These are phyloP conservation scores for Alternaria brassicae DNA, from an alignment of 2,329 filamentous ascomycete genomes.

Conservation along the genomic window DNA sequence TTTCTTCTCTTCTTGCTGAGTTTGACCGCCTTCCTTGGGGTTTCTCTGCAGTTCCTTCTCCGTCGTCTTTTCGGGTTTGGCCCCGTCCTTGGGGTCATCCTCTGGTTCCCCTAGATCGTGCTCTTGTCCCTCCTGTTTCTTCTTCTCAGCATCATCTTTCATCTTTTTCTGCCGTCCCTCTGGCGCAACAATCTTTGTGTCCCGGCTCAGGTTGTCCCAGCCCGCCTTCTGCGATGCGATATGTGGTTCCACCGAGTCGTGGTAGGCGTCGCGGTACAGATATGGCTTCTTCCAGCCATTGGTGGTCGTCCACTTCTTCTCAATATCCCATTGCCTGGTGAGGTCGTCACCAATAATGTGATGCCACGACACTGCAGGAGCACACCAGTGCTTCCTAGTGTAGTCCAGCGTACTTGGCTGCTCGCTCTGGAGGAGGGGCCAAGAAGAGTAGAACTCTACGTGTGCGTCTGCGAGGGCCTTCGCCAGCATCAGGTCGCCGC, in stretches of 20 bases:
- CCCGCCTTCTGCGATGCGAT: constrained; percentile 34
- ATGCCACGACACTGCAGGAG: constrained; percentile 51
- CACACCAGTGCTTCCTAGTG: constrained; percentile 52
- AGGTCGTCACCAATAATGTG: constrained; percentile 34
- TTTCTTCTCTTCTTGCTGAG: neutral
- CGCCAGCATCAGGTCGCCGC: constrained; percentile 49
- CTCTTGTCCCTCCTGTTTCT: neutral
- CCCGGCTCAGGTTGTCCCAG: constrained; percentile 47
- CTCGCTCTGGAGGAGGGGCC: constrained; percentile 55
- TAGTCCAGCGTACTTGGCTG: constrained; percentile 51
- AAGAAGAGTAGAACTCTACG: constrained; percentile 48
- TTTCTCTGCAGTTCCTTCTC: neutral
- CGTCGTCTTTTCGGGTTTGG: neutral
- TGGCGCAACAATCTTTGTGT: constrained; percentile 26
- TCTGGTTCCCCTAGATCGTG: neutral
- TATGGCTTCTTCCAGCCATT: constrained; percentile 46
- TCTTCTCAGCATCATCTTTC: constrained; percentile 18
- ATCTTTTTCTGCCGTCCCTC: constrained; percentile 24
- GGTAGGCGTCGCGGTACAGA: constrained; percentile 44
- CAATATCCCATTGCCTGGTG: constrained; percentile 39
- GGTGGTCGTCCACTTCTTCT: constrained; percentile 43
- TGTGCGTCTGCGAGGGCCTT: constrained; percentile 45
- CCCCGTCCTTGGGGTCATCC: neutral
- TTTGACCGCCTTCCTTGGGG: neutral
- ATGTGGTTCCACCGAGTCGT: constrained; percentile 40